phyloP scores from a whole-genome alignment of 1,139 yeast species.

The Suhomyces coccinellae region DNA sequence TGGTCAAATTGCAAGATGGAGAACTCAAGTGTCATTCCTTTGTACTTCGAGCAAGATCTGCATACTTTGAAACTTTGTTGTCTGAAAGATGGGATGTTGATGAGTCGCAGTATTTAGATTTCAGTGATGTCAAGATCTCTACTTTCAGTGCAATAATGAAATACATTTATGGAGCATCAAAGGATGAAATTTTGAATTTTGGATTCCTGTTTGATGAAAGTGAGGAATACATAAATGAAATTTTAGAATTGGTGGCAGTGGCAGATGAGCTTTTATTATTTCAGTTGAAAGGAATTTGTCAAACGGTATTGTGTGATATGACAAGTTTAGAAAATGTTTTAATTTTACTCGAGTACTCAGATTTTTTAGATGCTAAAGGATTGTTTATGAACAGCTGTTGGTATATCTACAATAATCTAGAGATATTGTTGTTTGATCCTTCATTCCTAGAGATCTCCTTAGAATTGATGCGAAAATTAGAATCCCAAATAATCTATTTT shows the following conservation, averaged over 20 bases:
- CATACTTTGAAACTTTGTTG: slow-evolving; percentile 62
- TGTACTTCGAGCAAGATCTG: slow-evolving; percentile 56
- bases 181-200: slow-evolving; percentile 46
- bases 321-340: slow-evolving; percentile 64
- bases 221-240: slow-evolving; percentile 52
- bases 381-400: slow-evolving; percentile 63
- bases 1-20: slow-evolving; percentile 42
- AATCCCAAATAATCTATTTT: slow-evolving; percentile 28
- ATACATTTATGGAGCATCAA: slow-evolving; percentile 59
- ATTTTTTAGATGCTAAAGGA: slow-evolving; percentile 51
- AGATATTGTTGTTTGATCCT: slow-evolving; percentile 57
- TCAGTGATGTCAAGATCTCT: slow-evolving; percentile 42
- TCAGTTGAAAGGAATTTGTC: slow-evolving; percentile 61
- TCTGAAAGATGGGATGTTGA: slow-evolving; percentile 54
- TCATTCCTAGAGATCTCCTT: slow-evolving; percentile 30
- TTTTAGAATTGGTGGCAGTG: slow-evolving; percentile 60
- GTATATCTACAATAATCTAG: slow-evolving; percentile 69
- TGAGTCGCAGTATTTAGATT: slow-evolving; percentile 30
- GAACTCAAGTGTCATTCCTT: slow-evolving; percentile 46
- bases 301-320: slow-evolving; percentile 59
- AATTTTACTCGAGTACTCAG: slow-evolving; percentile 55
- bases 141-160: slow-evolving; percentile 55
- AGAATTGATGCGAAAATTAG: slow-evolving; percentile 30
- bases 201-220: slow-evolving; percentile 25
- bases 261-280: slow-evolving; percentile 66